Evolutionary conservation across 78 protist genomes (phyloP).

Genomic region (Dictyostelium intermedium): DNA sequence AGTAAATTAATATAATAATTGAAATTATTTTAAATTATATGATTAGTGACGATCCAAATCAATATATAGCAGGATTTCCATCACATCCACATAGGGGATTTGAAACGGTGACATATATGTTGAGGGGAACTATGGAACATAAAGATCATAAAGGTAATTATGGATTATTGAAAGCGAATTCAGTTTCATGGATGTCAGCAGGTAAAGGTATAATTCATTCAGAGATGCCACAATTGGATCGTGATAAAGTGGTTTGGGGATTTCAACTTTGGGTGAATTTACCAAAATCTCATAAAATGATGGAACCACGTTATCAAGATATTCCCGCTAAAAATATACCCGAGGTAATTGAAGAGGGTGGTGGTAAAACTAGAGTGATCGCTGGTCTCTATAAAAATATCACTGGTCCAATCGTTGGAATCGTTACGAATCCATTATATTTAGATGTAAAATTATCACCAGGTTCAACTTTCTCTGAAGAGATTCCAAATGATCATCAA

Average conservation of each 20-base stretch:
- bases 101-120: slow-evolving; percentile 90
- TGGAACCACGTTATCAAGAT: slow-evolving; percentile 87
- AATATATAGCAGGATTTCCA: slow-evolving; percentile 83
- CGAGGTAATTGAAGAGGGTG: not conserved
- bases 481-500: slow-evolving; percentile 62
- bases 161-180: slow-evolving; percentile 69
- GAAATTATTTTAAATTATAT: too few relatives aligned
- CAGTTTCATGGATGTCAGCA: slow-evolving; percentile 92
- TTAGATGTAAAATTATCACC: slow-evolving; percentile 45
- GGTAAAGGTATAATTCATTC: slow-evolving; percentile 89
- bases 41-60: not conserved
- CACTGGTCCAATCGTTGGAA: slow-evolving; percentile 36
- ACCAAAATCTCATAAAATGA: slow-evolving; percentile 85
- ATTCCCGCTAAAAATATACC: slow-evolving; percentile 46
- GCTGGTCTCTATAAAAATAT: slow-evolving; percentile 49
- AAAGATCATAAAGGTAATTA: slow-evolving; percentile 80
- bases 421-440: slow-evolving; percentile 47
- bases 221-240: slow-evolving; percentile 60
- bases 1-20: not conserved
- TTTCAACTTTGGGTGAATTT: slow-evolving; percentile 91
- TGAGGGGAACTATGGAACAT: slow-evolving; percentile 79
- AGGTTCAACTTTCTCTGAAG: not conserved
- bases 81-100: slow-evolving; percentile 91
- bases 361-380: slow-evolving; percentile 13
- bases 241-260: slow-evolving; percentile 43